Evolutionary conservation across 2,329 filamentous ascomycete species (phyloP), one percentile per base, ranked within the genome.

Genomic region (Fusarium palustre): DNA sequence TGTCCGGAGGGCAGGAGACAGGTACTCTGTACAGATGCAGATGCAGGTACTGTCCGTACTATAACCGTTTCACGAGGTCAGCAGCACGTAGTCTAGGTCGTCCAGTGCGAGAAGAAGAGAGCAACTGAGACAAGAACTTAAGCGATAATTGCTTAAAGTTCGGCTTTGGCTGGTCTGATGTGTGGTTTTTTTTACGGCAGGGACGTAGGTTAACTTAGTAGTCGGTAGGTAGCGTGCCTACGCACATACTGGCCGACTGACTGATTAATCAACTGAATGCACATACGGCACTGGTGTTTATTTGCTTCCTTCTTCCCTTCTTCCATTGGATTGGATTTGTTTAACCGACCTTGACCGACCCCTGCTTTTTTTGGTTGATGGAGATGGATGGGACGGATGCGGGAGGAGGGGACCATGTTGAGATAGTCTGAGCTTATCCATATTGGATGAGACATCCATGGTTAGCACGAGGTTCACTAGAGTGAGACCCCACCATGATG

Each of bases 391-490:
- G 69, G 56, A 72, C 58, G 69, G 67, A 70, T 64, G 70, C 70
- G 72, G 72, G 72, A 74, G 64, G 70, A 73, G 61, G 62, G 68
- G 62, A 46, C 53, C 55, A 69, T 59, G 57, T 49, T 64, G 42
- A 45, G 54, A 57, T 58, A 54, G 52, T 56, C 71, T 66, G 48
- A 60, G 55, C 45, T 53, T 53, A 43, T 60, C 55, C 58, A 45
- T 54, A 41, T 34, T 53, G 68, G 69, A 59, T 46, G 57, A 50
- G 61, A 54, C 71, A 48, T 48, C 43, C 53, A 60, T 63, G 71
- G 69, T 59, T 74, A 61, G 71, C 71, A 73, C 71, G 71, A 72
- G 68, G 69, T 66, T 71, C 63, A 39, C 47, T 58, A 46, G 47
- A 60, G 58, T 25, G 33, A 50, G 46, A 68, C 47, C 56, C 70